These are phyloP conservation scores for Pichia cabralensis DNA, from an alignment of 805 yeast species.

Conservation along the genomic window DNA sequence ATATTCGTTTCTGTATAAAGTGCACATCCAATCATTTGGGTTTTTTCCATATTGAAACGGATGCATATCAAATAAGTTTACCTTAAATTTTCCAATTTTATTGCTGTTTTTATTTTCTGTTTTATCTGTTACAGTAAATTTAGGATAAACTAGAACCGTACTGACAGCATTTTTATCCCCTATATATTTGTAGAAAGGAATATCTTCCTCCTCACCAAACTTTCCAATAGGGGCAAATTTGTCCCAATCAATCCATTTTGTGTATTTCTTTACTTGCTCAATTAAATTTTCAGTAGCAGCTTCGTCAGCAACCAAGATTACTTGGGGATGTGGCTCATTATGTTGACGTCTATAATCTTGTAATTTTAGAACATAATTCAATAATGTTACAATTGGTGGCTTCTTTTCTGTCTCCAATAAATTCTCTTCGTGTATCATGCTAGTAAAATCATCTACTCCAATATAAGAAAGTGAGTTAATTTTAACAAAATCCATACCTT, in stretches of 20 bases:
- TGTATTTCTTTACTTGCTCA: slow-evolving; percentile 36
- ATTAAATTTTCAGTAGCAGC: slow-evolving; percentile 36
- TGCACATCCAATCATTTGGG: slow-evolving; percentile 15
- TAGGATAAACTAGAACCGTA: slow-evolving; percentile 18
- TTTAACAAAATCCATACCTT: slow-evolving; percentile 24
- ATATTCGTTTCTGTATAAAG: slow-evolving; percentile 12
- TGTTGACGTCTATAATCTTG: slow-evolving; percentile 25
- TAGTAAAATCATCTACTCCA: slow-evolving; percentile 27
- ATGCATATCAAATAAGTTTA: slow-evolving; percentile 18
- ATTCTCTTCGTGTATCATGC: slow-evolving; percentile 17
- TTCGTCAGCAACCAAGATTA: slow-evolving; percentile 19
- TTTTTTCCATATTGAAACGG: slow-evolving; percentile 18
- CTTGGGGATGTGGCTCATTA: slow-evolving; percentile 25
- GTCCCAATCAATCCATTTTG: slow-evolving; percentile 38
- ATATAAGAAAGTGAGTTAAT: slow-evolving; percentile 20
- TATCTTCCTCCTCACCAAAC: slow-evolving; percentile 14
- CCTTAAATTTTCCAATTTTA: slow-evolving; percentile 12
- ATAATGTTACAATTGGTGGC: slow-evolving; percentile 22
- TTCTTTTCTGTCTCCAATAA: slow-evolving; percentile 14
- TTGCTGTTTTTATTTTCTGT: background rate
- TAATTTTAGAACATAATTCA: slow-evolving; percentile 24
- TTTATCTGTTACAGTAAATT: too few relatives aligned
- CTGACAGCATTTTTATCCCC: slow-evolving; percentile 18
- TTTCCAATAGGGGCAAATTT: slow-evolving; percentile 21
- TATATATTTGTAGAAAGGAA: slow-evolving; percentile 15